Base-by-base conservation (phyloP, 2,329 filamentous ascomycete genomes). In the Tolypocladium paradoxum region DNA sequence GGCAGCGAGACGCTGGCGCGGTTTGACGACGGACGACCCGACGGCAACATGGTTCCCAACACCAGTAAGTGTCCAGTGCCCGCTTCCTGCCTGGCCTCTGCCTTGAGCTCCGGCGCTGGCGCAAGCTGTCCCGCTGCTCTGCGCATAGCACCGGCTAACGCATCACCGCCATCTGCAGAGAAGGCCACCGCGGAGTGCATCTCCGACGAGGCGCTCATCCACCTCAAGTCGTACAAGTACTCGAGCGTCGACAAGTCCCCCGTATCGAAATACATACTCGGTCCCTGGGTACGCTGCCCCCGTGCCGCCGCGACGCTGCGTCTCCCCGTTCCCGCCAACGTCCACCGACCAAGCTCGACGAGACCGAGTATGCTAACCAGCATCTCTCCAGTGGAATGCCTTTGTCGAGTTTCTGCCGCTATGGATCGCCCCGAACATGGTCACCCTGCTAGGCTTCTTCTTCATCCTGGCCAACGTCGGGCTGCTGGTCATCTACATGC, bases 401-500 rank as follows among this genome's bases (percentile, higher is more conserved):
- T 91, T 91, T 62, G 93, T 97, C 62, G 84, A 96, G 68, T 73
- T 96, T 43, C 74, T 99, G 63, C 93, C 93, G 58, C 74, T 96
- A 82, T 99, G 92, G 91, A 81, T 99, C 52, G 93, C 93, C 31
- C 93, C 93, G 35, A 99, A 99, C 67, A 93, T 96, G 84, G 92
- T 99, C 55, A 99, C 93, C 60, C 77, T 99, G 27, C 72, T 97
- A 48, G 93, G 93, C 54, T 99, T 97, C 78, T 84, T 87, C 73
- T 97, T 92, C 76, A 95, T 99, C 62, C 74, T 99, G 51, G 83
- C 74, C 56, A 97, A 99, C 67, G 82, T 99, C 56, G 79, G 75
- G 24, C 64, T 83, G 45, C 68, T 96, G 54, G 83, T 87, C 55
- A 74, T 95, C 49, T 87, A 83, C 66, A 87, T 97, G 73, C 93